Conservation (phyloP, 2,329 filamentous ascomycete species). For the Periconia macrospinosa region DNA sequence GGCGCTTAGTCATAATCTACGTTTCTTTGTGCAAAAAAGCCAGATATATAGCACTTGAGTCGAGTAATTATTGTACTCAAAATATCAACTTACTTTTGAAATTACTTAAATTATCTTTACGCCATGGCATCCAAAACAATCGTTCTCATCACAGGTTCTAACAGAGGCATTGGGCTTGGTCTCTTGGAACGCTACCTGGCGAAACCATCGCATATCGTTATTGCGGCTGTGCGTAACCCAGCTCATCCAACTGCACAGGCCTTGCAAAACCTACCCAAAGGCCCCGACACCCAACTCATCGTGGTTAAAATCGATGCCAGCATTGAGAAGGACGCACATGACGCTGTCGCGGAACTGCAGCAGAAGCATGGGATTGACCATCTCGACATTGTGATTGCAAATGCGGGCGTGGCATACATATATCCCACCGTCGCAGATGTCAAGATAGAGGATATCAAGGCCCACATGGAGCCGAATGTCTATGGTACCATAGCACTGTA, state of each 20-base stretch:
- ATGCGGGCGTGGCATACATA: neutral
- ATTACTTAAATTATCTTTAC: no score
- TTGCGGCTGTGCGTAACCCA: constrained; percentile 44
- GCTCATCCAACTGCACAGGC: constrained; percentile 20
- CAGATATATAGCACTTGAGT: no score
- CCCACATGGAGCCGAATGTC: constrained; percentile 13
- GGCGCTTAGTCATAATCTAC: no score
- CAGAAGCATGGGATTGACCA: constrained; percentile 6
- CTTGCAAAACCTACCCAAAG: constrained; percentile 24
- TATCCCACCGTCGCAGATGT: constrained; percentile 2
- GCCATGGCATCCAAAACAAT: neutral
- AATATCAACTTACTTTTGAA: no score
- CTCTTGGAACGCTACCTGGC: constrained; percentile 32
- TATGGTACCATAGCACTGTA: constrained; percentile 14
- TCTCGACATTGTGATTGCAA: constrained; percentile 17
- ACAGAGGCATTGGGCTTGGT: constrained; percentile 18
- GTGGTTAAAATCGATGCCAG: constrained; percentile 14
- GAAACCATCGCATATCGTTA: constrained; percentile 42
- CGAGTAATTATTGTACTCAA: no score
- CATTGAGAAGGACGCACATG: constrained; percentile 6
- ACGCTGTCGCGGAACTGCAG: constrained; percentile 5
- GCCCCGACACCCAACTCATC: constrained; percentile 2
- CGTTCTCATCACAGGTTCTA: constrained; percentile 9
- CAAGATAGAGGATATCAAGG: constrained; percentile 4
- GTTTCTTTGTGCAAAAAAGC: no score